Evolutionary conservation across 805 yeast species (phyloP).

Genomic region (Spathaspora boniae): DNA sequence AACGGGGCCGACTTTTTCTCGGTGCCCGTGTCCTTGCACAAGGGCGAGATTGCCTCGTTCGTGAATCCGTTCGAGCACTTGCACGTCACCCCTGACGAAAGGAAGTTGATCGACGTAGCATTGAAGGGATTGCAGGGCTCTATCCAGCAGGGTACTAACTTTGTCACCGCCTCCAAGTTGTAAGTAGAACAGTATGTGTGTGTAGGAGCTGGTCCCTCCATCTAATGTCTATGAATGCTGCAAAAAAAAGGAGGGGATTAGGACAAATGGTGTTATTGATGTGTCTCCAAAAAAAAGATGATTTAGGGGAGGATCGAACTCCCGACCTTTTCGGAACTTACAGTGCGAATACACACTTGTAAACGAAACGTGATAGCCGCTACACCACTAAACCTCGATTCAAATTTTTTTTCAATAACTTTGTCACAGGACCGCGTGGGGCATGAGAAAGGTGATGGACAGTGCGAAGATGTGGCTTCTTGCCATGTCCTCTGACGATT

Average conservation of each 20-base stretch:
- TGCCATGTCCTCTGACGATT: no score
- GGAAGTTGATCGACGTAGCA: slow-evolving; percentile 33
- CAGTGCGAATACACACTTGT: slow-evolving; percentile 31
- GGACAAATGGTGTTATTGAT: neutral
- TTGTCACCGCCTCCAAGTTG: slow-evolving; percentile 37
- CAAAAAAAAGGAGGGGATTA: neutral
- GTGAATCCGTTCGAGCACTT: slow-evolving; percentile 32
- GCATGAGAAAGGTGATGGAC: no score
- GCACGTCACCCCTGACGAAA: slow-evolving; percentile 27
- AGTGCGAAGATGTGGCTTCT: no score
- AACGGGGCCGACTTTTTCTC: slow-evolving; percentile 45
- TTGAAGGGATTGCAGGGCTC: slow-evolving; percentile 37
- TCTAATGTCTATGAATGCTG: neutral
- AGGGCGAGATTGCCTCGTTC: slow-evolving; percentile 35
- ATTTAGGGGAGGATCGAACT: slow-evolving; percentile 44
- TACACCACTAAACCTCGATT: slow-evolving; percentile 43
- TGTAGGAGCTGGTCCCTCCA: neutral
- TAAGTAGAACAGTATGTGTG: slow-evolving; percentile 11
- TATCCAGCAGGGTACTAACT: slow-evolving; percentile 37
- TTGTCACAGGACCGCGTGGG: no score
- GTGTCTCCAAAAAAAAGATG: slow-evolving; percentile 23
- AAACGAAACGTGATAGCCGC: slow-evolving; percentile 44
- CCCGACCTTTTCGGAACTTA: slow-evolving; percentile 41
- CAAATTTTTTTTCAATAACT: no score
- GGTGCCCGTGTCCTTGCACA: slow-evolving; percentile 42